Evolutionary conservation across 164 flowering plant genomes (phyloP), one percentile per base, ranked within the genome.

Genomic region (Platanus orientalis): DNA sequence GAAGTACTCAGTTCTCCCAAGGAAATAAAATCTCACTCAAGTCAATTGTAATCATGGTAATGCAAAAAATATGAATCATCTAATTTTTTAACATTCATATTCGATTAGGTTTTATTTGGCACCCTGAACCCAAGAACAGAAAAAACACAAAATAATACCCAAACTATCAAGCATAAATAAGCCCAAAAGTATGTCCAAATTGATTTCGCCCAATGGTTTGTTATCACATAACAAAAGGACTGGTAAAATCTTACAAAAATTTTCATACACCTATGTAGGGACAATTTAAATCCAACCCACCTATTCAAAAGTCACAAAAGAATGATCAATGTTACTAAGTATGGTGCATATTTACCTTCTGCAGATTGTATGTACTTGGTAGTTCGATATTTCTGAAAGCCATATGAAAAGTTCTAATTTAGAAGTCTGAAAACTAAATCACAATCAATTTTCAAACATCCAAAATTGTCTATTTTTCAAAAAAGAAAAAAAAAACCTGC

Each of bases 351-450:
- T 64, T 54, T 79, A 82, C 96, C 90, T 79, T 78, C 83, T 26
- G 71, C 30, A 24, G 85, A 70, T 21, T 86, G 93, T 59, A 84
- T 68, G 77, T 75, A 83, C 67, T 88, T 92, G 55, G 90, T 92
- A 50, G 73, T 85, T 62, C 98, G 81, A 71, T 92, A 92, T 77
- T 92, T 92, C 98, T 92, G 72, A 70, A 75, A 39, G 29, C 32
- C 13, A 47, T 23, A 40, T 19, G 47, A n/a, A 63, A 47, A 19
- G 3, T n/a, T n/a, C n/a, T n/a, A n/a, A n/a, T n/a, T n/a, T n/a
- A n/a, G n/a, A n/a, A n/a, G n/a, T n/a, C n/a, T n/a, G n/a, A n/a
- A 32, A 49, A 62, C 24, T 23, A 28, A 34, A 52, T 17, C 21
- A 7, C 12, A 51, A 52, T 28, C 23, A 23, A 34, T 16, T 21